Evolutionary conservation across 1,139 yeast species (phyloP).

Genomic region (Protomyces pachydermus): DNA sequence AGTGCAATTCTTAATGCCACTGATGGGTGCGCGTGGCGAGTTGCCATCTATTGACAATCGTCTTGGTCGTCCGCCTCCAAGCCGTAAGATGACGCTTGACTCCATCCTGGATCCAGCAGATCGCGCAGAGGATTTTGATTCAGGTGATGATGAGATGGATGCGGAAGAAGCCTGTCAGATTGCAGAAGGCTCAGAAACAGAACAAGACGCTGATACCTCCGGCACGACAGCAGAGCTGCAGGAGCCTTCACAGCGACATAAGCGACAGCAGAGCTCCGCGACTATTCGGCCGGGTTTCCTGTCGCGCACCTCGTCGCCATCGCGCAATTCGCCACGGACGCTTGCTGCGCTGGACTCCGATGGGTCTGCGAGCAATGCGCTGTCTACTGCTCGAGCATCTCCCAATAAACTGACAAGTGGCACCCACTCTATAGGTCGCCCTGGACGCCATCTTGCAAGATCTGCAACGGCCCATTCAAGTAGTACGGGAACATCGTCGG

Average conservation of each 20-base stretch:
- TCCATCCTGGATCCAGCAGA: conserved; percentile 1
- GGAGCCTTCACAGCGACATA: background rate
- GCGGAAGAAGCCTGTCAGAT: background rate
- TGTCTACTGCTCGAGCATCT: too few relatives aligned
- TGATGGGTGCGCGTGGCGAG: background rate
- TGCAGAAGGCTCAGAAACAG: conserved; percentile 7
- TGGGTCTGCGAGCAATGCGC: background rate
- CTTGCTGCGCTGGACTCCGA: background rate
- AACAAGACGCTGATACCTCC: background rate
- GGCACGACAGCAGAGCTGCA: background rate
- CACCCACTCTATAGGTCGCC: background rate
- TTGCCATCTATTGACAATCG: background rate
- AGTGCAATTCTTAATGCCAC: background rate
- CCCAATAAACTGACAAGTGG: background rate
- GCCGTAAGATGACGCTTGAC: conserved; percentile 4
- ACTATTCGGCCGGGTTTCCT: background rate
- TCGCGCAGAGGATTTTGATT: conserved; percentile 10
- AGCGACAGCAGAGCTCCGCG: background rate
- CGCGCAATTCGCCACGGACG: background rate
- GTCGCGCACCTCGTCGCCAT: background rate
- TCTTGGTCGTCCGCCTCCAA: background rate
- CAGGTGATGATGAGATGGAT: conserved; percentile 22
- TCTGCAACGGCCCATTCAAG: background rate
- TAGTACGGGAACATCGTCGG: background rate
- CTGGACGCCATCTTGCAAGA: background rate